A percentile compares a stretch with the other conserved stretches of the same genome.
Conservation (phyloP, 2,329 filamentous ascomycete genomes). For the Neurospora sp. region DNA sequence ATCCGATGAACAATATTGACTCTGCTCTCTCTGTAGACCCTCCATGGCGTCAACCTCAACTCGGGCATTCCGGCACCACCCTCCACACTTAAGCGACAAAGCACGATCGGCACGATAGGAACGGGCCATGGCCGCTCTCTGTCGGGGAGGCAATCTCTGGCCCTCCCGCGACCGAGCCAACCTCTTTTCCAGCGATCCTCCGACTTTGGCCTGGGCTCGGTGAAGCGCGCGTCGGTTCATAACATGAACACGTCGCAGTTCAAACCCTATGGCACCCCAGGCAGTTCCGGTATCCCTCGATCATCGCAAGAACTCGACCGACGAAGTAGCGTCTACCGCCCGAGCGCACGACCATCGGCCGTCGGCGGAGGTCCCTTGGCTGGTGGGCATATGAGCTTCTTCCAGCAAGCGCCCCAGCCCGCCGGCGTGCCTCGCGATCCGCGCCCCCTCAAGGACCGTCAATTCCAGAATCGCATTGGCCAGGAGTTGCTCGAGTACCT, state of each 20-base stretch:
- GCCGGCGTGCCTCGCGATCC: conserved; percentile 81
- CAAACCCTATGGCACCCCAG: conserved; percentile 51
- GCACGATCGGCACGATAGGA: conserved; percentile 52
- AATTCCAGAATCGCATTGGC: conserved; percentile 71
- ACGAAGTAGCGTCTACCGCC: conserved; percentile 73
- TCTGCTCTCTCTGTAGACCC: conserved; percentile 48
- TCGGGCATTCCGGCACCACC: conserved; percentile 81
- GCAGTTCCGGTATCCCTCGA: conserved; percentile 24
- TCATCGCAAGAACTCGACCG: conserved; percentile 44
- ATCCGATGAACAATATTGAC: conserved; percentile 7
- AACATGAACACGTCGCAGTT: conserved; percentile 47
- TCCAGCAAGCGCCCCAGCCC: conserved; percentile 72
- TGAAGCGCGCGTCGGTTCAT: conserved; percentile 72
- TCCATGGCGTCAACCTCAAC: conserved; percentile 75
- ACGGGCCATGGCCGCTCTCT: conserved; percentile 70
- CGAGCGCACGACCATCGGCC: conserved; percentile 49
- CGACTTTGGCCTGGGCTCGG: conserved; percentile 72
- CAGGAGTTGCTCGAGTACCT: conserved; percentile 89
- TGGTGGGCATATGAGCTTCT: conserved; percentile 64
- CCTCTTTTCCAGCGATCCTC: conserved; percentile 79
- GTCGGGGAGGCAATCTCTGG: conserved; percentile 79
- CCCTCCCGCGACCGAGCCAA: conserved; percentile 72
- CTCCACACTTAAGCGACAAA: conserved; percentile 89
- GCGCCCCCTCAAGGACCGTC: conserved; percentile 70
- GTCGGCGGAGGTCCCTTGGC: conserved; percentile 35